phyloP scores from a whole-genome alignment of 371 early-diverging fungal species.

The Apophysomyces sp. region DNA sequence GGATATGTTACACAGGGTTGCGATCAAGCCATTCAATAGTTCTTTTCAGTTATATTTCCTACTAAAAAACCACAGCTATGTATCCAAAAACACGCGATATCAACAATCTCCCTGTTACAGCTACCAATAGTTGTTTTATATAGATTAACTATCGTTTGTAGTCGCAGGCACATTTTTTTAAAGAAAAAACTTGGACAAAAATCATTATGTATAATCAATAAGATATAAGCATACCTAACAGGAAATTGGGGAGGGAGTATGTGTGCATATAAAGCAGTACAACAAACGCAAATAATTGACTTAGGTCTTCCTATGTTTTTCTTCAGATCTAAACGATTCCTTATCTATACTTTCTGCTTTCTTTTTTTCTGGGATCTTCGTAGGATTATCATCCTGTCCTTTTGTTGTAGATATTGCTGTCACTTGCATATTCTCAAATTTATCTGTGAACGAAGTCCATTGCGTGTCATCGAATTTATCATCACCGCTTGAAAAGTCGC shows the following conservation, averaged over 20 bases:
- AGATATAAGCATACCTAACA: not conserved
- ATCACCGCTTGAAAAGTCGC: slow-evolving; percentile 20
- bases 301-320: not conserved
- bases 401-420: not conserved
- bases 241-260: not conserved
- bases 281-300: not conserved
- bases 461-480: slow-evolving; percentile 8
- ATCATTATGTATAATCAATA: not conserved
- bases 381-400: not conserved
- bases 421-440: not conserved
- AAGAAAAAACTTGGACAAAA: not conserved
- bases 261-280: not conserved
- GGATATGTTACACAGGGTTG: too few species aligned
- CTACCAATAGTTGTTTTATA: too few species aligned
- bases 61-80: too few species aligned
- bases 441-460: not conserved
- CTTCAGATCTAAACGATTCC: not conserved
- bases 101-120: too few species aligned
- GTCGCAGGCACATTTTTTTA: too few species aligned
- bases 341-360: not conserved
- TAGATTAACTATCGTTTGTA: too few species aligned
- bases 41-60: too few species aligned
- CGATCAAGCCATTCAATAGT: too few species aligned
- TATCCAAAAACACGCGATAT: too few species aligned
- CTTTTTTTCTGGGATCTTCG: not conserved